Percentiles rank a stretch among this genome's conserved stretches.
Evolutionary conservation across 1,139 yeast genomes (phyloP).

Genomic region (Suhomyces panamericanus): DNA sequence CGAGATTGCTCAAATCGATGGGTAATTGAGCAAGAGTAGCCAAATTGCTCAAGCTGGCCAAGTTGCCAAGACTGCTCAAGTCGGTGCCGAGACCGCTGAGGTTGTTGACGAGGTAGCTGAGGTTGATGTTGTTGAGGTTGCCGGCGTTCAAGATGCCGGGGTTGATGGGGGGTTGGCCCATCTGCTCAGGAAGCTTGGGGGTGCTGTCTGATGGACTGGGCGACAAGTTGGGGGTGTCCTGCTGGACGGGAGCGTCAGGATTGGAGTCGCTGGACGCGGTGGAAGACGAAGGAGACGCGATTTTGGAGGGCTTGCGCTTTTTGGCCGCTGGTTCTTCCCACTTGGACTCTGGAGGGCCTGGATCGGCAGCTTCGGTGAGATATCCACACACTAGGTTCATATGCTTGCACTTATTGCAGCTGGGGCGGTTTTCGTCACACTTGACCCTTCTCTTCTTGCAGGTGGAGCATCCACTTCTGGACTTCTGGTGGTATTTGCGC

Average conservation of each 20-base stretch:
- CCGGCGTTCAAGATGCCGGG: conserved; percentile 41
- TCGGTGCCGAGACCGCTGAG: conserved; percentile 39
- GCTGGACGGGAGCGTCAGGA: conserved; percentile 11
- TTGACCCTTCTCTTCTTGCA: conserved; percentile 88
- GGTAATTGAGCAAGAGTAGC: conserved; percentile 50
- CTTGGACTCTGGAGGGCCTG: conserved; percentile 6
- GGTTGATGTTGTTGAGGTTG: conserved; percentile 44
- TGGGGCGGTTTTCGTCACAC: conserved; percentile 85
- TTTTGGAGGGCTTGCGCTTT: conserved; percentile 9
- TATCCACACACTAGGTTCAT: conserved; percentile 78
- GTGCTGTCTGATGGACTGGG: conserved; percentile 15
- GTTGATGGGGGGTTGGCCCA: conserved; percentile 1
- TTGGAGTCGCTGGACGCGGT: conserved; percentile 7
- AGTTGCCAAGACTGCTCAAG: conserved; percentile 37
- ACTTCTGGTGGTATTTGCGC: conserved; percentile 80
- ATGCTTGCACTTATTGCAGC: conserved; percentile 74
- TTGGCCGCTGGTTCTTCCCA: conserved; percentile 9
- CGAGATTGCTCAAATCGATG: conserved; percentile 40
- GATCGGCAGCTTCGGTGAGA: conserved; percentile 22
- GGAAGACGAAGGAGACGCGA: conserved; percentile 7
- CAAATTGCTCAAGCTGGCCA: conserved; percentile 43
- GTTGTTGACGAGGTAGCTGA: conserved; percentile 48
- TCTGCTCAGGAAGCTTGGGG: background rate
- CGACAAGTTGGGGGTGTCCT: conserved; percentile 17
- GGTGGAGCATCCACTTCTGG: conserved; percentile 83